Evolutionary conservation across 257 asterid genomes (phyloP).

Genomic region (Solanum virginianum): DNA sequence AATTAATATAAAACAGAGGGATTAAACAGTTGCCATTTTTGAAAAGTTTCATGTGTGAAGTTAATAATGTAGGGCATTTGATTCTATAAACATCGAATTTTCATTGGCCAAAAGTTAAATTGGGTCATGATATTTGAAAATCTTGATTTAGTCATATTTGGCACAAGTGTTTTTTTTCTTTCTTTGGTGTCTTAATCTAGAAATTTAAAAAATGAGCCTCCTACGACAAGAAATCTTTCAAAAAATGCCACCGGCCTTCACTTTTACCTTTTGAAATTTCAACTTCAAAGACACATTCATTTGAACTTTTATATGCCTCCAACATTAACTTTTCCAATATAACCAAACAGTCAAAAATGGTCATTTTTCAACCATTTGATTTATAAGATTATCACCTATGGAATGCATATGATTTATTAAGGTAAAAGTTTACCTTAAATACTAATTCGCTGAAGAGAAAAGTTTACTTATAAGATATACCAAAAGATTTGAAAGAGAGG

Average conservation of each 20-base stretch:
- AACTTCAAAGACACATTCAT: not conserved
- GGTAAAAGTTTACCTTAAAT: not conserved
- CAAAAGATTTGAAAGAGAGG: not conserved
- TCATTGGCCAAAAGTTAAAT: not conserved
- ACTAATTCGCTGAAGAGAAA: not conserved
- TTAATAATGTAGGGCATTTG: not conserved
- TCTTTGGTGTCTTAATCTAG: not conserved
- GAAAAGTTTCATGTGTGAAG: not conserved
- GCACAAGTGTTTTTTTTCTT: not conserved
- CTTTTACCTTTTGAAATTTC: not conserved
- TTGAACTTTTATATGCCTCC: not conserved
- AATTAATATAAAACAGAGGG: too few species aligned
- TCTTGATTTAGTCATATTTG: not conserved
- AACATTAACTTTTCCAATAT: not conserved
- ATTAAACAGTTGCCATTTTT: not conserved
- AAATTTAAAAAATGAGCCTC: not conserved
- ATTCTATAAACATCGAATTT: not conserved
- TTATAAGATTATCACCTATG: not conserved
- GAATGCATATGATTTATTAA: not conserved
- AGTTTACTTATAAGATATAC: not conserved
- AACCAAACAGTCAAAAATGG: not conserved
- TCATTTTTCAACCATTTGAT: not conserved
- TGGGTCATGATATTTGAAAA: not conserved
- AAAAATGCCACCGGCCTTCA: not conserved
- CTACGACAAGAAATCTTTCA: not conserved